Conservation (phyloP, 73 alveolate species). For the Stentor roeselii region DNA sequence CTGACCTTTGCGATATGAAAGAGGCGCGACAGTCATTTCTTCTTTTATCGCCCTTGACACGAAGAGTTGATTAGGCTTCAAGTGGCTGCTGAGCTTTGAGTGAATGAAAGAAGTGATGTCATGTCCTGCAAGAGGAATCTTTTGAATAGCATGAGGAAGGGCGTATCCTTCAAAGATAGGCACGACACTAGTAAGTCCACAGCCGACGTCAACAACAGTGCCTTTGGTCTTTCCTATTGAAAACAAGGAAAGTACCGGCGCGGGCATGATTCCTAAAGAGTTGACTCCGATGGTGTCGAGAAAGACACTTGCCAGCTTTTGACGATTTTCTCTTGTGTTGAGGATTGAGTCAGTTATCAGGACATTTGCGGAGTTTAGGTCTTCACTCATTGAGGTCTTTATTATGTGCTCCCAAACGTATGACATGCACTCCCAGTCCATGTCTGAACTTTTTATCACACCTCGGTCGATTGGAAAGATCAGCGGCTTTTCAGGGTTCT, state of each 20-base stretch:
- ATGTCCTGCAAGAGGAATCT: conserved; percentile 87
- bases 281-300: conserved; percentile 65
- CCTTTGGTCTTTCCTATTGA: conserved; percentile 73
- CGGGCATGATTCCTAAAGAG: conserved; percentile 57
- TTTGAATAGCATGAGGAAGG: conserved; percentile 77
- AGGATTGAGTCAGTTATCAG: conserved; percentile 68
- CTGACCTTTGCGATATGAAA: conserved; percentile 37
- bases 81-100: conserved; percentile 24
- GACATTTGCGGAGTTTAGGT: conserved; percentile 58
- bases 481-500: conserved; percentile 32
- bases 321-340: conserved; percentile 58
- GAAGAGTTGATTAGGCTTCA: conserved; percentile 28
- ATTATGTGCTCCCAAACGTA: conserved; percentile 63
- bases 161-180: conserved; percentile 85
- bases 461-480: conserved; percentile 68
- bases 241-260: conserved; percentile 64
- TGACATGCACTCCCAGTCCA: conserved; percentile 62
- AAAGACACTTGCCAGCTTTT: conserved; percentile 54
- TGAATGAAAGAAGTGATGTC: conserved; percentile 46
- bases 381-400: conserved; percentile 46
- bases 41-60: conserved; percentile 54
- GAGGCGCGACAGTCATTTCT: conserved; percentile 58
- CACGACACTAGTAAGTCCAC: conserved; percentile 72
- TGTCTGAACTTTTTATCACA: conserved; percentile 31
- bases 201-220: conserved; percentile 77